Evolutionary conservation across 306 rosid genomes (phyloP).

Genomic region (Spatholobus suberectus): DNA sequence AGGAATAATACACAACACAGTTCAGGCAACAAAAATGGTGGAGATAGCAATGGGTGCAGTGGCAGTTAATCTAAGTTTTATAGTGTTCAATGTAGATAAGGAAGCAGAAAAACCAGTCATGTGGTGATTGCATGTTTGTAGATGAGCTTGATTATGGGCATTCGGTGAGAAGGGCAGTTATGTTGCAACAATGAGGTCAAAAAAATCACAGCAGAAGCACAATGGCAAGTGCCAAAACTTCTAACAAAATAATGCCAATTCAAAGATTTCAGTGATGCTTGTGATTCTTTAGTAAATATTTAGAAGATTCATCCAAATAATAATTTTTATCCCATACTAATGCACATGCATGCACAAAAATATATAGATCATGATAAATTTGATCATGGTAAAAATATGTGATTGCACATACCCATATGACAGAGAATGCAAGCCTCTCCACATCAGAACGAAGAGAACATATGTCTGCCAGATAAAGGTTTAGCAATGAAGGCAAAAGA

Average conservation of each 20-base stretch:
- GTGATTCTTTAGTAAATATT: neutral
- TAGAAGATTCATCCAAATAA: neutral
- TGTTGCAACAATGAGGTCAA: neutral
- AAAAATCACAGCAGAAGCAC: neutral
- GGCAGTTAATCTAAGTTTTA: neutral
- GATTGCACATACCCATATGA: constrained; percentile 80
- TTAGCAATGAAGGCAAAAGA: constrained; percentile 29
- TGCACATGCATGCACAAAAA: constrained; percentile 19
- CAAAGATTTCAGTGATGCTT: constrained; percentile 6
- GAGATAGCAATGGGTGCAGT: neutral
- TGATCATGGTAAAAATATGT: constrained; percentile 17
- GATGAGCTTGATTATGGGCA: neutral
- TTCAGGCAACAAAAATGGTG: constrained; percentile 9
- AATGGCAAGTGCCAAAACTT: neutral
- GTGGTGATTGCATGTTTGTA: neutral
- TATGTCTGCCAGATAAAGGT: constrained; percentile 67
- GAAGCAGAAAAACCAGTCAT: neutral
- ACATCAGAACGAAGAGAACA: constrained; percentile 99
- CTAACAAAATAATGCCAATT: neutral
- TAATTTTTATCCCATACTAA: neutral
- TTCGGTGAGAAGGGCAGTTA: neutral
- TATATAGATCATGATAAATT: neutral
- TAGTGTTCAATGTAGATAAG: neutral
- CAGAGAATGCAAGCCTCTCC: constrained; percentile 97
- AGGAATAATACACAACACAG: neutral